Evolutionary conservation across 345 rosid genomes (phyloP).

Genomic region (Eucalyptus fibrosa): DNA sequence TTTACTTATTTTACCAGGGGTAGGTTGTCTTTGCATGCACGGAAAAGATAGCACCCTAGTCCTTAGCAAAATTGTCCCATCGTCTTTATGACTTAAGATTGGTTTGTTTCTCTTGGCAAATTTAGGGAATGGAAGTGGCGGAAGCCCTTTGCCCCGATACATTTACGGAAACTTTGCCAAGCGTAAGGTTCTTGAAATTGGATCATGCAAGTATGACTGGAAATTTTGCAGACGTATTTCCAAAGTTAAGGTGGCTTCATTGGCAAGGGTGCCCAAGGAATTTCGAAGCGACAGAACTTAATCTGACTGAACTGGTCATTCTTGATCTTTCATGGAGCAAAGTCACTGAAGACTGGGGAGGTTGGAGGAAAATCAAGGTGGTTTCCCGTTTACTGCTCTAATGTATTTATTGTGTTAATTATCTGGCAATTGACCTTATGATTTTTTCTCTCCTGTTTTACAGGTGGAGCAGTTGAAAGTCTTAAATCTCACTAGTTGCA

Average conservation of each 20-base stretch:
- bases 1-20: not conserved
- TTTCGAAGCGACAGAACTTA: not conserved
- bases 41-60: not conserved
- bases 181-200: not conserved
- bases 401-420: too few relatives aligned
- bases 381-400: too few relatives aligned
- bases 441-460: too few relatives aligned
- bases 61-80: not conserved
- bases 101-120: not conserved
- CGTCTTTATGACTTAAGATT: accelerated
- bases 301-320: too few relatives aligned
- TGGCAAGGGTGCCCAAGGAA: not conserved
- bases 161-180: not conserved
- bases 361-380: too few relatives aligned
- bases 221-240: not conserved
- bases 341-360: too few relatives aligned
- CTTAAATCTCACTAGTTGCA: too few relatives aligned
- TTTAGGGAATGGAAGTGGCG: not conserved
- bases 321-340: too few relatives aligned
- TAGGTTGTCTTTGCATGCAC: too few relatives aligned
- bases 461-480: not conserved
- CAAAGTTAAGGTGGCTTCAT: not conserved
- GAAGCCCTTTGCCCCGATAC: not conserved
- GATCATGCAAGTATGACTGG: not conserved
- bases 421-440: too few relatives aligned